Evolutionary conservation across 2,329 filamentous ascomycete species (phyloP), one percentile per base, ranked within the genome.

Genomic region (Phaeoacremonium minimum): DNA sequence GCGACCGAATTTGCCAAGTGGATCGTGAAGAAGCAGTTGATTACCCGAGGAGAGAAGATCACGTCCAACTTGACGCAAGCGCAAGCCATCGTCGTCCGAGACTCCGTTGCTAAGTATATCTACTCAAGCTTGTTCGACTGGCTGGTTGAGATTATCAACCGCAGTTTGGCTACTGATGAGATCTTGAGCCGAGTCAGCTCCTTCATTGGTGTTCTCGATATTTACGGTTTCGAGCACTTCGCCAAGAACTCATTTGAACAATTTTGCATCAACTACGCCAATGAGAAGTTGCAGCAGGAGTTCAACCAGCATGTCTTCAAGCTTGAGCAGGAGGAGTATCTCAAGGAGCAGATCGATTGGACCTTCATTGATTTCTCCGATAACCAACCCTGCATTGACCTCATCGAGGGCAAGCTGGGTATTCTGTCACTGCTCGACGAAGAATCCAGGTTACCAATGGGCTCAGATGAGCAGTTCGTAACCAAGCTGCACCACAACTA

Each of bases 301-400:
- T 98, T 98, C 73, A 98, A 98, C 65, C 88, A 94, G 59, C 93
- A 98, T 56, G 93, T 98, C 22, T 98, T 98, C 77, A 96, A 97
- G 64, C 77, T 98, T 15, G 93, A 98, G 61, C 93, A 98, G 60
- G 93, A 98, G 59, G 93, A 98, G 63, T 98, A 98, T 58, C 77
- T 96, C 28, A 81, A 84, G 37, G 93, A 98, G 65, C 75, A 97
- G 66, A 98, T 98, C 47, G 90, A 97, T 65, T 98, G 93, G 93
- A 96, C 87, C 8, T 98, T 98, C 58, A 98, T 98, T 58, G 93
- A 98, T 58, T 98, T 98, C 63, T 95, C 91, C 6, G 93, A 98
- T 64, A 98, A 98, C 53, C 93, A 98, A 66, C 93, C 93, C 14
- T 98, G 93, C 68, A 98, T 98, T 52, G 93, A 98, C 60, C 69